These are phyloP conservation scores for Tilletia walkeri DNA, from an alignment of 1,284 basidiomycete species.

Conservation along the genomic window DNA sequence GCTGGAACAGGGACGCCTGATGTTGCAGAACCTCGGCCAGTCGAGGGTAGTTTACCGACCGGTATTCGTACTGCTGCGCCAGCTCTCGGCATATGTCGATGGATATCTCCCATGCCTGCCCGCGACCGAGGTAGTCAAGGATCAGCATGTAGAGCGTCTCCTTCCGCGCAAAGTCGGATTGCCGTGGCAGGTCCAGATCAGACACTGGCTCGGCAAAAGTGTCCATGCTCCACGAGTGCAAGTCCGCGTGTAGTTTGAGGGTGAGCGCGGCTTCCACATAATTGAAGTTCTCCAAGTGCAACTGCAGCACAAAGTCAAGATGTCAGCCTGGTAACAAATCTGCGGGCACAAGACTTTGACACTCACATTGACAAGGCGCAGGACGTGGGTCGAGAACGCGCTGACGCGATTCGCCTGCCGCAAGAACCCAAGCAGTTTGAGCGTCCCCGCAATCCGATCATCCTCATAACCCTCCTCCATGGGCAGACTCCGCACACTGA, in stretches of 20 bases:
- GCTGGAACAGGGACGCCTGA: constrained; percentile 48
- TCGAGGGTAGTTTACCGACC: constrained; percentile 60
- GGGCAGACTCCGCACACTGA: constrained; percentile 79
- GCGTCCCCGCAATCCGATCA: constrained; percentile 86
- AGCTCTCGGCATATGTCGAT: constrained; percentile 85
- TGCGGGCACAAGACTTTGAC: background rate
- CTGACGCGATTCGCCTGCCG: constrained; percentile 47
- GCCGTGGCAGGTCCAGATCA: constrained; percentile 75
- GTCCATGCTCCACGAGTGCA: constrained; percentile 76
- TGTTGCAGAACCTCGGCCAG: constrained; percentile 49
- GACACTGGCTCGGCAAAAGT: constrained; percentile 67
- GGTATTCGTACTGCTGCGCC: constrained; percentile 46
- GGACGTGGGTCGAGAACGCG: constrained; percentile 48
- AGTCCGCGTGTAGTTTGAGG: constrained; percentile 79
- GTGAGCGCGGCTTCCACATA: constrained; percentile 89
- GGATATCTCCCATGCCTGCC: constrained; percentile 92
- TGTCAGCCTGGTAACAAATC: background rate
- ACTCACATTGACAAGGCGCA: constrained; percentile 47
- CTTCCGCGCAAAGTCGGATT: constrained; percentile 89
- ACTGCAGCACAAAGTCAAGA: constrained; percentile 6
- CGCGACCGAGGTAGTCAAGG: constrained; percentile 65
- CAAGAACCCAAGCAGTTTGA: constrained; percentile 61
- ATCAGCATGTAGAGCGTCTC: constrained; percentile 62
- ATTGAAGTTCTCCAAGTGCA: constrained; percentile 78
- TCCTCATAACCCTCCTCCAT: constrained; percentile 60